Percentiles rank a stretch among this genome's conserved stretches.
Evolutionary conservation across 2,329 filamentous ascomycete genomes (phyloP).

Genomic region (Lachnum nothofagi): DNA sequence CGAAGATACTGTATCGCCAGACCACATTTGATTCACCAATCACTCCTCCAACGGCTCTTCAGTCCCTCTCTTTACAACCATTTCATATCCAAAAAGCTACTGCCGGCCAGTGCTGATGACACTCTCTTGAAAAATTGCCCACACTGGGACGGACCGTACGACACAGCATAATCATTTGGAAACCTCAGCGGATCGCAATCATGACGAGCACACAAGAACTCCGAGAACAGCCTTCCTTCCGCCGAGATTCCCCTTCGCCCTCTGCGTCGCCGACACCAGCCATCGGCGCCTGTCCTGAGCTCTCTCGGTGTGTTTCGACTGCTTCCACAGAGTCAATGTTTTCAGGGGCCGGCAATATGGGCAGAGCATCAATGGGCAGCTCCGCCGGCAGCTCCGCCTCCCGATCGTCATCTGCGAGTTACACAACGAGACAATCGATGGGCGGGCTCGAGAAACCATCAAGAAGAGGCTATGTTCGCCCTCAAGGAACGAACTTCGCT

Average conservation of each 20-base stretch:
- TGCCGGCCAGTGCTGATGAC: slow-evolving; percentile 1
- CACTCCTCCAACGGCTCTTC: not conserved
- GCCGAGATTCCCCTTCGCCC: slow-evolving; percentile 54
- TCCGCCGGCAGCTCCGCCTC: slow-evolving; percentile 47
- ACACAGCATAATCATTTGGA: slow-evolving; percentile 12
- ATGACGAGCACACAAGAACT: slow-evolving; percentile 38
- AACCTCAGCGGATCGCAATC: slow-evolving; percentile 19
- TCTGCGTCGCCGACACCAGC: slow-evolving; percentile 58
- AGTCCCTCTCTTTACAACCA: not conserved
- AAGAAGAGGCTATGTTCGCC: slow-evolving; percentile 34
- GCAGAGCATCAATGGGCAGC: slow-evolving; percentile 49
- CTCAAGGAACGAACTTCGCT: slow-evolving; percentile 60
- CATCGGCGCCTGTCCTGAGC: slow-evolving; percentile 52
- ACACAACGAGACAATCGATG: slow-evolving; percentile 43
- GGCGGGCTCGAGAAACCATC: slow-evolving; percentile 35
- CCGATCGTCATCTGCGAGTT: slow-evolving; percentile 59
- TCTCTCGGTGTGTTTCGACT: slow-evolving; percentile 62
- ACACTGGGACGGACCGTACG: not conserved
- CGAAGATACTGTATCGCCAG: not conserved
- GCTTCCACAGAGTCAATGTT: slow-evolving; percentile 44
- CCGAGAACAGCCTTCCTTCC: slow-evolving; percentile 27
- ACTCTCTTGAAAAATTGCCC: not conserved
- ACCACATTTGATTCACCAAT: not conserved
- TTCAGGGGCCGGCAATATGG: slow-evolving; percentile 40
- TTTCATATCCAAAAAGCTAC: not conserved